Percentiles rank a stretch among this genome's conserved stretches.
Evolutionary conservation across 2,329 filamentous ascomycete genomes (phyloP).

Genomic region (Periconia macrospinosa): DNA sequence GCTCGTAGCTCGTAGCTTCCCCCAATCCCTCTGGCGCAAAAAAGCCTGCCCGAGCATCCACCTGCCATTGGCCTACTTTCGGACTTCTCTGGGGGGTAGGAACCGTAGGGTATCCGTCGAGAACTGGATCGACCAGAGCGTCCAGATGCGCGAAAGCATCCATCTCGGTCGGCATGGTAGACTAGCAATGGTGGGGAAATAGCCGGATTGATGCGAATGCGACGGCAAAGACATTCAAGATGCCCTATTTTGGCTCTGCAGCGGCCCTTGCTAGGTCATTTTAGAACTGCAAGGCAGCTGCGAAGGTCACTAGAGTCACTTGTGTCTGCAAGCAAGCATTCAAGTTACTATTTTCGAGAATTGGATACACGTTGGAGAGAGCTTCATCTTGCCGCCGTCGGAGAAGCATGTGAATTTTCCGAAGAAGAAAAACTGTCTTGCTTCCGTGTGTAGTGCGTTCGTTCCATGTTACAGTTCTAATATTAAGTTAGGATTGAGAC

Average conservation of each 20-base stretch:
- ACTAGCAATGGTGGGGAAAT: not conserved
- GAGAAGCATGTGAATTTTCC: not conserved
- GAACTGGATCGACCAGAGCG: not conserved
- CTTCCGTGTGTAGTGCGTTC: not conserved
- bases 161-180: not conserved
- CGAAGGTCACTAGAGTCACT: no score
- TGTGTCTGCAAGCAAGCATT: no score
- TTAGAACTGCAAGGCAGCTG: not conserved
- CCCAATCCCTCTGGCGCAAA: constrained; percentile 6
- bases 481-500: not conserved
- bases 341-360: not conserved
- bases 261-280: not conserved
- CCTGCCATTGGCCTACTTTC: not conserved
- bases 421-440: not conserved
- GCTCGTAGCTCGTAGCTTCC: constrained; percentile 12
- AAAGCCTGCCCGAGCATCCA: not conserved
- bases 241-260: not conserved
- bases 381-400: not conserved
- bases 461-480: not conserved
- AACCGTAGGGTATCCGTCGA: constrained; percentile 1
- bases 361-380: not conserved
- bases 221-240: not conserved
- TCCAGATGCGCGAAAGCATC: not conserved
- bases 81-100: not conserved
- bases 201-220: not conserved